These are phyloP conservation scores for Nepenthes mirabilis DNA, from an alignment of 148 eudicot species.

Conservation along the genomic window DNA sequence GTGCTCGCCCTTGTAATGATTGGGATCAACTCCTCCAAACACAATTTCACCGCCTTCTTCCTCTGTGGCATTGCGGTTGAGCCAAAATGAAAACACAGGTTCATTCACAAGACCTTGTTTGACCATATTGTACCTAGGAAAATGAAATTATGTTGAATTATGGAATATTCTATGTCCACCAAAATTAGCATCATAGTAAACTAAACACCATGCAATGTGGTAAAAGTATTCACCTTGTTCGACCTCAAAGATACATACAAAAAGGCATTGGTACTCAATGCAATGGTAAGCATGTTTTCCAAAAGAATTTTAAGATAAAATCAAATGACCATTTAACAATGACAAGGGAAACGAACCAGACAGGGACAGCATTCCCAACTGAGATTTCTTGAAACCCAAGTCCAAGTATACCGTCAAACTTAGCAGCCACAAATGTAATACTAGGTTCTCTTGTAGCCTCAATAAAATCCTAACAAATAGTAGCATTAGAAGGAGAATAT, in stretches of 20 bases:
- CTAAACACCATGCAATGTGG: not conserved
- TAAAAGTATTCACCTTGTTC: too few species aligned
- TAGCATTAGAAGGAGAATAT: not conserved
- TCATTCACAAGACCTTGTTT: constrained; percentile 71
- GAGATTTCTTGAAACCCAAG: constrained; percentile 35
- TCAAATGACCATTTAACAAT: not conserved
- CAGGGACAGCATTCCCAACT: constrained; percentile 18
- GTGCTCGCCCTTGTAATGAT: constrained; percentile 73
- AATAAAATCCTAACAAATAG: constrained; percentile 19
- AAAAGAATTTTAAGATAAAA: not conserved
- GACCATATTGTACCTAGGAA: constrained; percentile 69
- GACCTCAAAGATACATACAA: not conserved
- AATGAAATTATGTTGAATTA: not conserved
- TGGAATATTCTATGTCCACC: not conserved
- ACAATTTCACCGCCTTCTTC: constrained; percentile 84
- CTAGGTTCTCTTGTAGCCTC: constrained; percentile 26
- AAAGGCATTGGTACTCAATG: not conserved
- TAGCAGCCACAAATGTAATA: constrained; percentile 16
- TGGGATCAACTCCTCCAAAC: constrained; percentile 74
- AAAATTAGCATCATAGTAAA: not conserved
- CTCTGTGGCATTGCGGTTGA: constrained; percentile 62
- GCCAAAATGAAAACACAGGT: constrained; percentile 86
- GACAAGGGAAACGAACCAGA: constrained; percentile 21
- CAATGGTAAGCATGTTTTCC: not conserved
- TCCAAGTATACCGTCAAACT: constrained; percentile 48